A percentile compares a stretch with the other conserved stretches of the same genome.
These are phyloP conservation scores for Ophiostoma sp. DNA, from an alignment of 2,329 filamentous ascomycete species.

Conservation along the genomic window DNA sequence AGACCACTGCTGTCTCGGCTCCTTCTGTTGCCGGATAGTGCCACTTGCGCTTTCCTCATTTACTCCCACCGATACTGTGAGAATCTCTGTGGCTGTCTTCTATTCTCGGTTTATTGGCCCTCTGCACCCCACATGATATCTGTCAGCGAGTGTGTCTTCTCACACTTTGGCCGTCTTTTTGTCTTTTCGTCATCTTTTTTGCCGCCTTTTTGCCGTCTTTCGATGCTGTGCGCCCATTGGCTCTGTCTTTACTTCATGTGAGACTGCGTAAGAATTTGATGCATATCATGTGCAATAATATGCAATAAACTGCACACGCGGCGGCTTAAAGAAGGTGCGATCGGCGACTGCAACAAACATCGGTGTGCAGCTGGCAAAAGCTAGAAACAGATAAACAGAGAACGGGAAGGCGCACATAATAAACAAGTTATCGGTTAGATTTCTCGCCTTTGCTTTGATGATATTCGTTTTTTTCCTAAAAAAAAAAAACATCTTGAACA, in stretches of 20 bases:
- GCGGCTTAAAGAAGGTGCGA: background rate
- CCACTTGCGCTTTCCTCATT: background rate
- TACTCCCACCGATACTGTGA: no score
- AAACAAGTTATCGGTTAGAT: background rate
- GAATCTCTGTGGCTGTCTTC: background rate
- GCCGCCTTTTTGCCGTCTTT: background rate
- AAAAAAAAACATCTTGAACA: background rate
- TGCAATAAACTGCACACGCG: background rate
- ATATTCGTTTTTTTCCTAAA: no score
- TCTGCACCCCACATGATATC: background rate
- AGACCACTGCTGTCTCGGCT: background rate
- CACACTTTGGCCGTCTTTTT: background rate
- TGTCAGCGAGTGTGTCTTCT: background rate
- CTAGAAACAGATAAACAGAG: background rate
- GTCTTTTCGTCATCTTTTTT: background rate
- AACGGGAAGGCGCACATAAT: background rate
- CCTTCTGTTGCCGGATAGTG: background rate
- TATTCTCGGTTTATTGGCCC: background rate
- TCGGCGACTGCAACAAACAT: background rate
- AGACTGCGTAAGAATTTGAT: background rate
- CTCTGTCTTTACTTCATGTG: background rate
- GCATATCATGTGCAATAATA: background rate
- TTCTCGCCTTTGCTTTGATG: background rate
- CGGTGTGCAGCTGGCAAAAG: background rate
- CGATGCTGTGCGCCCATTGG: background rate